A percentile compares a stretch with the other conserved stretches of the same genome.
Evolutionary conservation across 2,329 filamentous ascomycete genomes (phyloP).

Genomic region (Lachnellula subtilissima): DNA sequence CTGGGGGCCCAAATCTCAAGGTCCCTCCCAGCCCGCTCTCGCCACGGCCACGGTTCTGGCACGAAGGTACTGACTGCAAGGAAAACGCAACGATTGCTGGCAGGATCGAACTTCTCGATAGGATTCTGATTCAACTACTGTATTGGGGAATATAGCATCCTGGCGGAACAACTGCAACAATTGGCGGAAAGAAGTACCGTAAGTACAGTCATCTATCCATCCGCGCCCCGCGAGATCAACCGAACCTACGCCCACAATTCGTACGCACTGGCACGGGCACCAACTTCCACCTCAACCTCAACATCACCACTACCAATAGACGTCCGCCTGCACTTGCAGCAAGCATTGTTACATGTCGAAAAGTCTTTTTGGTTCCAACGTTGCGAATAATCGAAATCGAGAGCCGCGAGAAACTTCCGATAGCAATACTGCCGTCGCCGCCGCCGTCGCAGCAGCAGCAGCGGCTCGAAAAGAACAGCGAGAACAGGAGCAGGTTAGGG

Average conservation of each 20-base stretch:
- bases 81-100: not conserved
- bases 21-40: not conserved
- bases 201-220: not conserved
- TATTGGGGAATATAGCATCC: not conserved
- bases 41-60: not conserved
- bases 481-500: slow-evolving; percentile 27
- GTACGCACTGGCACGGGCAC: no score
- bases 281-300: no score
- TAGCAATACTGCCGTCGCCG: not conserved
- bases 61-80: not conserved
- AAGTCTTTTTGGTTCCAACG: slow-evolving; percentile 20
- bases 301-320: not conserved
- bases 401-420: no score
- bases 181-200: not conserved
- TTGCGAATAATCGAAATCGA: not conserved
- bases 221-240: not conserved
- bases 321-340: slow-evolving; percentile 2
- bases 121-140: not conserved
- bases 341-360: slow-evolving; percentile 25
- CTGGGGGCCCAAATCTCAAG: not conserved
- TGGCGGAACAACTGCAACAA: not conserved
- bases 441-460: no score
- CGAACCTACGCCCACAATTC: not conserved
- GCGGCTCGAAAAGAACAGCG: slow-evolving; percentile 9
- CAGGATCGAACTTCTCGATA: not conserved